Conservation (phyloP, 108 stramenopile species). For the Stephanodiscus triporus region DNA sequence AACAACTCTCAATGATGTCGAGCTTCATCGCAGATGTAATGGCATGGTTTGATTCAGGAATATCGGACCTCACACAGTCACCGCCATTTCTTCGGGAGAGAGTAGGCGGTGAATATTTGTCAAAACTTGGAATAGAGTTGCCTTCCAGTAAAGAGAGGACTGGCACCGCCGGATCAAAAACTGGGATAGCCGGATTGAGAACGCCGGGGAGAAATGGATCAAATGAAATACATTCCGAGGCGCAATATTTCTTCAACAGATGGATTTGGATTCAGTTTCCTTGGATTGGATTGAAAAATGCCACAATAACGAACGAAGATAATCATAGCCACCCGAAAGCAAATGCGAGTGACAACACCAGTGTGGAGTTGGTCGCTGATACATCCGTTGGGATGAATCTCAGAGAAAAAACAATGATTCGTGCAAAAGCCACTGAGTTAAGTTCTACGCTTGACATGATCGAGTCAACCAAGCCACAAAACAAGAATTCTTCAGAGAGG, state of each 20-base stretch:
- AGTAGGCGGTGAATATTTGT: slow-evolving; percentile 24
- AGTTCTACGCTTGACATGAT: slow-evolving; percentile 35
- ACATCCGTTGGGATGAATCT: not conserved
- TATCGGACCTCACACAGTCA: slow-evolving; percentile 14
- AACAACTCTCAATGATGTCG: slow-evolving; percentile 43
- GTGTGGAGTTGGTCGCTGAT: not conserved
- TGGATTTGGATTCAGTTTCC: slow-evolving; percentile 83
- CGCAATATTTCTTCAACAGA: slow-evolving; percentile 56
- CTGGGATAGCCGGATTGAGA: not conserved
- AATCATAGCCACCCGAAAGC: slow-evolving; percentile 4
- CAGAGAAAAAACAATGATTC: slow-evolving; percentile 13
- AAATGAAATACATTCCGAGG: not conserved
- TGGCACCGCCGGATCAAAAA: not conserved
- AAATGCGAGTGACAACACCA: slow-evolving; percentile 2
- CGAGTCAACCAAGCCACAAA: slow-evolving; percentile 7
- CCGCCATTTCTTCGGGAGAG: slow-evolving; percentile 44
- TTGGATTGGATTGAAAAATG: slow-evolving; percentile 63
- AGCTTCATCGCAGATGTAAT: slow-evolving; percentile 58
- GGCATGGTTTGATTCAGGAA: slow-evolving; percentile 50
- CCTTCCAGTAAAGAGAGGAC: slow-evolving; percentile 3
- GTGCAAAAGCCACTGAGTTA: not conserved
- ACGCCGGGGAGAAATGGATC: not conserved
- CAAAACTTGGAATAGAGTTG: slow-evolving; percentile 29
- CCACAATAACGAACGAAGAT: slow-evolving; percentile 19
- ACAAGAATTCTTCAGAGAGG: slow-evolving; percentile 9